Base-by-base conservation (phyloP, 2,329 filamentous ascomycete species). In the Cladosporium phlei region DNA sequence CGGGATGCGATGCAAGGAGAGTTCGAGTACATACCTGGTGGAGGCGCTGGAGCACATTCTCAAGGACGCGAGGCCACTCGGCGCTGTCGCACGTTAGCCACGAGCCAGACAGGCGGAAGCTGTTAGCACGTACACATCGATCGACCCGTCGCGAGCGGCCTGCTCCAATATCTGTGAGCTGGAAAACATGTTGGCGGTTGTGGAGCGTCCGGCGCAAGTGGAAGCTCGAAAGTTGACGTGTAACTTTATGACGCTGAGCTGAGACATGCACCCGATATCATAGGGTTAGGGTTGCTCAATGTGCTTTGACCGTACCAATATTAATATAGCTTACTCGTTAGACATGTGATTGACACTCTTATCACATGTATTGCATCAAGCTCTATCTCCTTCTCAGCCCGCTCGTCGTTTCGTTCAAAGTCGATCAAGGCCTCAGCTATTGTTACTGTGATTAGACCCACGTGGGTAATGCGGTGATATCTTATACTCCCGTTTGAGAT, bases 191-290 rank as follows among this genome's bases (percentile, higher is more conserved):
- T 14, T 53, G 29, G 39, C 7, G 28, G 44, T 34, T 38, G 6
- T 47, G 22, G 88, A 91, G 64, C 77, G 85, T 19, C 71, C 98
- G 6, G 77, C 80, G 9, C 83, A 88, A 66, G 91, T 97, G 0
- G 85, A 91, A 45, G 77, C 82, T 57, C 94, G 88, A 88, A 88
- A 91, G 72, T 69, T 71, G 54, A 77, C 93, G 40, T 80, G 42
- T 10, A 35, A 28, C n/a, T n/a, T n/a, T n/a, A n/a, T n/a, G n/a
- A n/a, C n/a, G n/a, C n/a, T n/a, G 82, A 27, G 76, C 81, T 38
- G 86, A 89, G 65, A 94, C 98, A 59, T 89, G 97, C 59, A 68
- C 69, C 32, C 90, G 97, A 69, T 71, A 98, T 49, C 80, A 67
- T 30, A 74, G 73, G 53, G 80, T 84, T 4, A 82, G 79, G 74